Conservation (phyloP, 306 rosid genomes). For the Quercus gilva region DNA sequence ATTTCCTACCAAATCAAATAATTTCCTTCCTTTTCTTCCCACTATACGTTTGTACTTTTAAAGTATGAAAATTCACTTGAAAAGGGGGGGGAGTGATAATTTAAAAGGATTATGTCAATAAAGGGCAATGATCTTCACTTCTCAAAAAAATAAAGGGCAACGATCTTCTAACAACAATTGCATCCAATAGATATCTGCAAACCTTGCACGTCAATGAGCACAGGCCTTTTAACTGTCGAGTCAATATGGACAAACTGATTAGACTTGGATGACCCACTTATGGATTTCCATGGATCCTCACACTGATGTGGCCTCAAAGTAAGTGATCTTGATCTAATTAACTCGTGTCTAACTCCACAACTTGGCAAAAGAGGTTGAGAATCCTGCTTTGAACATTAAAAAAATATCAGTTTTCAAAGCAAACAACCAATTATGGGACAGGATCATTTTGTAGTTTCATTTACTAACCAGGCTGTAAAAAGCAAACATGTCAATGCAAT, state of each 20-base stretch:
- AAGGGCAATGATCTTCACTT: background rate
- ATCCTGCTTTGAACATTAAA: conserved; percentile 41
- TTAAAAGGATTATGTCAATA: background rate
- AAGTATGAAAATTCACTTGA: too few species aligned
- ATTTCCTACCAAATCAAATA: too few species aligned
- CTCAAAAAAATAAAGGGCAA: too few species aligned
- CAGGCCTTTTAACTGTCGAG: conserved; percentile 39
- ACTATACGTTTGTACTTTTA: too few species aligned
- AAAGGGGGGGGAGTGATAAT: background rate
- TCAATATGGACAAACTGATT: conserved; percentile 37
- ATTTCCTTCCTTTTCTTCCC: too few species aligned
- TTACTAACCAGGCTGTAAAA: background rate
- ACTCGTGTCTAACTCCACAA: conserved; percentile 37
- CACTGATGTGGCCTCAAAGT: conserved; percentile 32
- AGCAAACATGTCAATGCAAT: background rate
- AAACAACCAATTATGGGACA: background rate
- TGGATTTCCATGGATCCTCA: conserved; percentile 40
- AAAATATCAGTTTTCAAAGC: conserved; percentile 2
- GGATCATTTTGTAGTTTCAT: background rate
- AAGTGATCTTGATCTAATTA: conserved; percentile 48
- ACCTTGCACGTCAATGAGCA: conserved; percentile 49
- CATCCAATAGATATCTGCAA: conserved; percentile 30
- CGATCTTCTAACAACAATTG: background rate
- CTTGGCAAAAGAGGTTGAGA: conserved; percentile 43
- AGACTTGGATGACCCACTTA: conserved; percentile 36